A percentile compares a stretch with the other conserved stretches of the same genome.
Conservation (phyloP, 2,329 filamentous ascomycete genomes). For the Cordyceps sp. region DNA sequence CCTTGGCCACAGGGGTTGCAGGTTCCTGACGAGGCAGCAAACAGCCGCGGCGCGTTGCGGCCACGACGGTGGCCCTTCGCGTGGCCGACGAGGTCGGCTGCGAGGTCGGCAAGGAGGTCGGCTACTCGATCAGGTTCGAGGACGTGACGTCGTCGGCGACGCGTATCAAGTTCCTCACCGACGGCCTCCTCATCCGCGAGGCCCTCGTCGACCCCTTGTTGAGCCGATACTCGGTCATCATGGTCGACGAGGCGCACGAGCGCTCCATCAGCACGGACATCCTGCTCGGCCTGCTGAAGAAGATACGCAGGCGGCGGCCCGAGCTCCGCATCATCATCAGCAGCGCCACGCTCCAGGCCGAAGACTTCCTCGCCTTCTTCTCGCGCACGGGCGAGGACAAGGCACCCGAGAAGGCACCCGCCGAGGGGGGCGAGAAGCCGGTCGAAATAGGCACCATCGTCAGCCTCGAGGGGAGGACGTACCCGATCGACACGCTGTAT, state of each 20-base stretch:
- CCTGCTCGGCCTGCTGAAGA: slow-evolving; percentile 76
- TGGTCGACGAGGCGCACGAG: slow-evolving; percentile 96
- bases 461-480: slow-evolving; percentile 73
- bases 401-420: slow-evolving; percentile 4
- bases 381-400: slow-evolving; percentile 20
- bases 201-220: slow-evolving; percentile 84
- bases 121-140: slow-evolving; percentile 85
- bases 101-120: slow-evolving; percentile 76
- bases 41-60: slow-evolving; percentile 77
- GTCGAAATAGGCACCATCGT: slow-evolving; percentile 38
- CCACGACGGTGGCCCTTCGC: slow-evolving; percentile 72
- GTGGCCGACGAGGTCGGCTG: slow-evolving; percentile 83
- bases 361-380: slow-evolving; percentile 74
- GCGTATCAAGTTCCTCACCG: slow-evolving; percentile 86
- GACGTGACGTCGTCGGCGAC: slow-evolving; percentile 77
- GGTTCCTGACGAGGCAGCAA: neutral
- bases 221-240: slow-evolving; percentile 84
- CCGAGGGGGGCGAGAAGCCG: slow-evolving; percentile 10
- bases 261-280: slow-evolving; percentile 86
- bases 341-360: slow-evolving; percentile 83
- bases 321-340: slow-evolving; percentile 82
- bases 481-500: slow-evolving; percentile 77
- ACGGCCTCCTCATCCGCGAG: slow-evolving; percentile 80
- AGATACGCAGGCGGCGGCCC: slow-evolving; percentile 63
- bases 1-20: neutral